These are phyloP conservation scores for Rosa hybrid DNA, from an alignment of 331 rosid genomes.

Conservation along the genomic window DNA sequence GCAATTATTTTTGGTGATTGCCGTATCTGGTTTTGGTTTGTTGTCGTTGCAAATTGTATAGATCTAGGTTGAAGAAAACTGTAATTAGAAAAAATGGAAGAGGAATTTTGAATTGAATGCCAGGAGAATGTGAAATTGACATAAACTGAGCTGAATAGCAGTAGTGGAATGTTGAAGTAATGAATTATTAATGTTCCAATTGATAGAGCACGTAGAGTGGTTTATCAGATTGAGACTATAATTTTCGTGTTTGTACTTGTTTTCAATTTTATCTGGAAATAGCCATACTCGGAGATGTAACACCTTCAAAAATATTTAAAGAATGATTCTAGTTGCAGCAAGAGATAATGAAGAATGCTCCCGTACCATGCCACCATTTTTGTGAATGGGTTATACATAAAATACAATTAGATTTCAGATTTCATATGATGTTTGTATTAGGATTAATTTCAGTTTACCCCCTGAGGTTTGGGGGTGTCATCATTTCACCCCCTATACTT, in stretches of 20 bases:
- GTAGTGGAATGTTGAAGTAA: background rate
- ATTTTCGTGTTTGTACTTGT: background rate
- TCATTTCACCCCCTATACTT: no score
- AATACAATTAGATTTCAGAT: background rate
- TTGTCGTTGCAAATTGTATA: background rate
- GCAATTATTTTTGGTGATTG: no score
- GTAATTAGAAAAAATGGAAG: background rate
- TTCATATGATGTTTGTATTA: background rate
- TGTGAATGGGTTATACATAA: background rate
- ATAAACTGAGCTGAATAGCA: background rate
- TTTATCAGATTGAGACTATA: background rate
- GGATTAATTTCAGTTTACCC: no score
- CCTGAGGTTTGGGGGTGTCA: no score
- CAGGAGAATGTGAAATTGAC: background rate
- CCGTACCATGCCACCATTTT: background rate
- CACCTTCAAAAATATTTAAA: background rate
- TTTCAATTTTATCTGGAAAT: background rate
- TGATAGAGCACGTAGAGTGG: background rate
- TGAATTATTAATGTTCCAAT: background rate
- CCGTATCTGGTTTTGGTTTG: background rate
- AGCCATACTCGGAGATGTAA: background rate
- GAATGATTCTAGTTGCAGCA: background rate
- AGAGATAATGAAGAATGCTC: background rate
- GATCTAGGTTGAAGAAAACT: slow-evolving; percentile 5
- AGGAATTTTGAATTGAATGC: background rate